A percentile compares a stretch with the other conserved stretches of the same genome.
These are phyloP conservation scores for Neobulgaria alba DNA, from an alignment of 2,329 filamentous ascomycete genomes.

Conservation along the genomic window DNA sequence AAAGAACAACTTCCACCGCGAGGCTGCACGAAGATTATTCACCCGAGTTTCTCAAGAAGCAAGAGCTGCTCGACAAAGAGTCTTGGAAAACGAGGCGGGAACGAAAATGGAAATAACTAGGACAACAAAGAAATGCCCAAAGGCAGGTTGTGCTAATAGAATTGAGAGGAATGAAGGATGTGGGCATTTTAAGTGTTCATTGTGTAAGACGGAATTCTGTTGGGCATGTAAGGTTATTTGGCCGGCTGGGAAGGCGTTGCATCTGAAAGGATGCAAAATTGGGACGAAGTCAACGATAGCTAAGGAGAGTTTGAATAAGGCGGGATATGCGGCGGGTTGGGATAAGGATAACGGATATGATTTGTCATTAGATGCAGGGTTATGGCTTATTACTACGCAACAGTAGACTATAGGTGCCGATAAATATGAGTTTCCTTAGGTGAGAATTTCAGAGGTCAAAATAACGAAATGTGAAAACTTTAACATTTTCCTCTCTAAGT, in stretches of 20 bases:
- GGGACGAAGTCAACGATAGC: background rate
- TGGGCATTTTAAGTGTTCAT: constrained; percentile 6
- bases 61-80: background rate
- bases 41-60: background rate
- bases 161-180: constrained; percentile 9
- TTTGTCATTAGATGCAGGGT: constrained; percentile 1
- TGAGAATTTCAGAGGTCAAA: too few relatives aligned
- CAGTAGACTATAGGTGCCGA: too few relatives aligned
- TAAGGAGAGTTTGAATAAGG: background rate
- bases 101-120: constrained; percentile 3
- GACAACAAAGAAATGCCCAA: constrained; percentile 8
- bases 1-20: background rate
- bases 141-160: constrained; percentile 4
- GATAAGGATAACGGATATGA: constrained; percentile 9
- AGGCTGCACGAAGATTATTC: background rate
- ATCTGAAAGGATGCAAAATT: constrained; percentile 1
- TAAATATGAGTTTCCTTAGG: too few relatives aligned
- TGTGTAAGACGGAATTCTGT: constrained; percentile 8
- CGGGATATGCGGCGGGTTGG: background rate
- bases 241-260: background rate
- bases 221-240: constrained; percentile 8
- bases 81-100: constrained; percentile 1
- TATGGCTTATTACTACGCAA: background rate
- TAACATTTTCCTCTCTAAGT: too few relatives aligned
- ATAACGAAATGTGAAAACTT: too few relatives aligned